Evolutionary conservation across 2,329 filamentous ascomycete species (phyloP), one percentile per base, ranked within the genome.

Genomic region (Apiospora malaysiana): DNA sequence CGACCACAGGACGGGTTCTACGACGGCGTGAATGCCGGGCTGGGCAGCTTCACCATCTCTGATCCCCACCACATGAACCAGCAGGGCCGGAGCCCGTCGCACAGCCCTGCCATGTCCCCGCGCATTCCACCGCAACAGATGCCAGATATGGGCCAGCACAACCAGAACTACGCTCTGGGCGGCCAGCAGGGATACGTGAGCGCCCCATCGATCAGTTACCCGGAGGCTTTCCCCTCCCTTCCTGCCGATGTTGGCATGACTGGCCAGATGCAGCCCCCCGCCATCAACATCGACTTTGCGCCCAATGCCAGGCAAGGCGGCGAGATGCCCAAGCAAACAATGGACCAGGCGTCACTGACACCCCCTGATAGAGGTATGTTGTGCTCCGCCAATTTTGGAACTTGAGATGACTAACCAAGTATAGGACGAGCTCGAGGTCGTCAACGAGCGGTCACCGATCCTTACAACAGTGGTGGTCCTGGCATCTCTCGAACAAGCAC

Each of bases 241-340:
- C 79, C 79, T 23, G 83, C 85, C 70, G 83, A 85, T 32, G 80
- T 81, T n/a, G 82, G 82, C 32, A 88, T 93, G 79, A 89, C 93
- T 75, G 46, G 46, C 46, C 67, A 68, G 47, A 96, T 97, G 91
- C 92, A 92, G 4, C 93, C 95, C n/a, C 95, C 95, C 0, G 93
- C 95, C 68, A 98, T 98, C 82, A 97, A 96, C 78, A 96, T 98
- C 76, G 93, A 97, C 79, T 94, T 94, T 80, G 95, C 94, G 21
- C 95, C 95, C 32, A 91, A 91, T 10, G 89, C 92, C 69, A 84
- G 88, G 71, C 89, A 89, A 76, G 88, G 86, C 69, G 90, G 86
- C 78, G 92, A 92, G 73, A 88, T 89, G 40, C 85, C 87, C 25
- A 93, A 93, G 77, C 82, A 87, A 42, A 85, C 86, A n/a, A 84